Conservation (phyloP, 805 yeast genomes). For the Zygosaccharomyces pseudorouxii region DNA sequence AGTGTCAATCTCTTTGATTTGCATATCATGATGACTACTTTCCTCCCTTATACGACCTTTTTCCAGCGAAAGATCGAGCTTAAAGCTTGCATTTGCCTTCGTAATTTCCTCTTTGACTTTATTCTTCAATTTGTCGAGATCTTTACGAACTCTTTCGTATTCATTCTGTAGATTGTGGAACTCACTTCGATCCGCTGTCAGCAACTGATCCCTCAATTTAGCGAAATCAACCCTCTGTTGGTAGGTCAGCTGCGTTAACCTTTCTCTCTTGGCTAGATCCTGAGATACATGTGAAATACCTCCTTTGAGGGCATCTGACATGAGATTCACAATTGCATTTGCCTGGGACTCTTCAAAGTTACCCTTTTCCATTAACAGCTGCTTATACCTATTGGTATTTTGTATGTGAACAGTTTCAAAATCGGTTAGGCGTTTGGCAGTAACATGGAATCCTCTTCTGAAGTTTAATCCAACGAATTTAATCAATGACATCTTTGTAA, state of each 20-base stretch:
- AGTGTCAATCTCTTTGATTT: conserved; percentile 91
- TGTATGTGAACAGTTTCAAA: conserved; percentile 42
- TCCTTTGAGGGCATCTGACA: conserved; percentile 70
- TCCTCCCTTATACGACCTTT: conserved; percentile 96
- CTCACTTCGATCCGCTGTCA: conserved; percentile 81
- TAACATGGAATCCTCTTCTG: conserved; percentile 13
- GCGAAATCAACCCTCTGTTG: conserved; percentile 97
- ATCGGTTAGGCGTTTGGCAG: conserved; percentile 7
- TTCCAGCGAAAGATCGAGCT: conserved; percentile 86
- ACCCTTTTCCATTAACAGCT: conserved; percentile 52
- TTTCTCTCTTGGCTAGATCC: conserved; percentile 80
- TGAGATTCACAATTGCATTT: conserved; percentile 68
- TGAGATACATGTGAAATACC: conserved; percentile 72
- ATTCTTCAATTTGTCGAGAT: conserved; percentile 80
- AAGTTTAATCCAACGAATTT: conserved; percentile 7
- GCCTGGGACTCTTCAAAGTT: conserved; percentile 78
- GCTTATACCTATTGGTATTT: conserved; percentile 72
- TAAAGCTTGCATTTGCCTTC: conserved; percentile 82
- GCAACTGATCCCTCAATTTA: conserved; percentile 85
- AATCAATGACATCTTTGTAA: neutral
- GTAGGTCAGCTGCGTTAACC: conserved; percentile 76
- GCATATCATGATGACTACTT: conserved; percentile 84
- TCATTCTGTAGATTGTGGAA: conserved; percentile 77
- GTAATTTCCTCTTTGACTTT: conserved; percentile 87
- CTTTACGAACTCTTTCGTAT: conserved; percentile 77